Base-by-base conservation (phyloP, 805 yeast species). In the Yarrowia sp. region DNA sequence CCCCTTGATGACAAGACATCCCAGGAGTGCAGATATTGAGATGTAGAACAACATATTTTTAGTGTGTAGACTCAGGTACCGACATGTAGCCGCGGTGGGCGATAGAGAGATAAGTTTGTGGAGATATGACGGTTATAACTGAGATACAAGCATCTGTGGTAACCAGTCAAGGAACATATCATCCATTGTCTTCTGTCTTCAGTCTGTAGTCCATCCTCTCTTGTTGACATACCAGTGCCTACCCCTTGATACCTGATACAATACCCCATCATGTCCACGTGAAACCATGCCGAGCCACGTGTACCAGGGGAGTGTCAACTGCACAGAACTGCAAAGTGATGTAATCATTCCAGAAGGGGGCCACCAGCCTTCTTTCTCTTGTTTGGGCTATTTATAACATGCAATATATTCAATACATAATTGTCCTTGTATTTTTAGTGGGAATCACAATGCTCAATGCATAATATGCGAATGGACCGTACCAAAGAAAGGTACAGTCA, bases 401-500 rank as follows among this genome's bases (percentile, higher is more conserved):
- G 50, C 50, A 44, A 43, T 44, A 44, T 46, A 46, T 46, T 46
- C 50, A 47, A 47, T 47, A 47, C 15, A 47, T 24, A 24, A 24
- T 24, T 24, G 30, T 24, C 30, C 30, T 24, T 24, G 30, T 24
- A 24, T 24, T 46, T 15, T 24, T 46, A 15, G 38, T 30, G 53
- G 53, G 38, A 47, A 47, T 30, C 53, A 33, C 53, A 47, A 52
- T 52, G 58, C 56, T n/a, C 34, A 52, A 36, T 43, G 47, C 47
- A 36, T 36, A 36, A 36, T 24, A 20, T 47, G 50, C 30, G 33
- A 24, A 24, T 44, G 9, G 52, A 47, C 52, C 7, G 30, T 24
- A 24, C 30, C 30, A 4, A 5, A 2, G 30, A 24, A 19, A 10
- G 14, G 24, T 10, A 36, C 38, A 5, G 38, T 36, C 38, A 33